phyloP scores from a whole-genome alignment of 2,329 filamentous ascomycete species.

The Beauveria scarabaeidicola region DNA sequence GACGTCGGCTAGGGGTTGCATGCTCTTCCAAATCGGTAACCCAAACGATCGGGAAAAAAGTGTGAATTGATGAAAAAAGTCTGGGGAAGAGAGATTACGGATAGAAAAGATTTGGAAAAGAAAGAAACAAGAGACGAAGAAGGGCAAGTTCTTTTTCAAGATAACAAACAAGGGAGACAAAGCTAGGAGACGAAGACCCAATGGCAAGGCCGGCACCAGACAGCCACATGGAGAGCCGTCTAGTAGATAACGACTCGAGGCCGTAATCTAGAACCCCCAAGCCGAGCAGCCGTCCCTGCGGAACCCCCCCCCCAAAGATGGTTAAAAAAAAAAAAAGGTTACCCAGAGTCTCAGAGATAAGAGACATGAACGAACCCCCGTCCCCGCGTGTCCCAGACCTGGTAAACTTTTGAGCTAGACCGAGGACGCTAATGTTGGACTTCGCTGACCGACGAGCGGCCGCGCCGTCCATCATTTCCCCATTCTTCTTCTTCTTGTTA shows the following conservation, averaged over 20 bases:
- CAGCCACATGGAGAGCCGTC: not conserved
- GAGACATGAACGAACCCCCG: not conserved
- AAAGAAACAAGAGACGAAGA: not conserved
- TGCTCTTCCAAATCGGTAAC: conserved; percentile 1
- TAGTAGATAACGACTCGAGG: conserved; percentile 1
- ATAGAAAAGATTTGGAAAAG: not conserved
- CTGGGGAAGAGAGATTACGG: not conserved
- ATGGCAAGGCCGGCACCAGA: not conserved
- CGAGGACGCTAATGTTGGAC: not conserved
- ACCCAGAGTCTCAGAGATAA: not conserved
- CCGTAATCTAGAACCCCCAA: conserved; percentile 2
- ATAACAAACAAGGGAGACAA: not conserved
- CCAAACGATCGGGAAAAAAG: not conserved
- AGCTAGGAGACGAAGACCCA: not conserved
- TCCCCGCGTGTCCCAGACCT: too few relatives aligned
- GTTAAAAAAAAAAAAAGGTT: too few relatives aligned
- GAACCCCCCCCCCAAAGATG: not conserved
- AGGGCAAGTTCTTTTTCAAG: not conserved
- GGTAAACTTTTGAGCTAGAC: not conserved
- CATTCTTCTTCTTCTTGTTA: too few relatives aligned
- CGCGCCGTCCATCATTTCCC: too few relatives aligned
- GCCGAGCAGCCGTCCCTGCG: not conserved
- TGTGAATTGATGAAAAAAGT: not conserved
- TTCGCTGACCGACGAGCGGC: not conserved
- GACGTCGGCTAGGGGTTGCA: conserved; percentile 7